Evolutionary conservation across 2,329 filamentous ascomycete species (phyloP).

Genomic region (Arachnopeziza araneosa): DNA sequence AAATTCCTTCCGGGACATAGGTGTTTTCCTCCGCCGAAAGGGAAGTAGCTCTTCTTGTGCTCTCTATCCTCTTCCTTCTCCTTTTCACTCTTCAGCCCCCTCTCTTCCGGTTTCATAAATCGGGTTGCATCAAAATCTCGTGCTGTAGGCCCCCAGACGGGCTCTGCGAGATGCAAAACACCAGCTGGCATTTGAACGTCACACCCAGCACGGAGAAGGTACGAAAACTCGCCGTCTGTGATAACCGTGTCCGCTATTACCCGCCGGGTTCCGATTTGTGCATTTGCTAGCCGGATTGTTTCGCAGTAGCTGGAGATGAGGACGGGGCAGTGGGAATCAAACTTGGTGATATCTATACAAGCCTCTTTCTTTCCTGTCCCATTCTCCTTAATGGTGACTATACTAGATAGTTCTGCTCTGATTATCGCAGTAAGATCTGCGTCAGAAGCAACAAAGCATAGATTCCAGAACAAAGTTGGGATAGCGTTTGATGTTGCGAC

Average conservation of each 20-base stretch:
- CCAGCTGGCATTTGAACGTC: no score
- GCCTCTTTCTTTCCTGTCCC: no score
- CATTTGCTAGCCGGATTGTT: no score
- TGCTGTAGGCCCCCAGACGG: conserved; percentile 40
- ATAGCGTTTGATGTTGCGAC: conserved; percentile 33
- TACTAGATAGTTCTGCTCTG: conserved; percentile 29
- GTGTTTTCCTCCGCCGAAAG: conserved; percentile 35
- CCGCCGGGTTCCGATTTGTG: no score
- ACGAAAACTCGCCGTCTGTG: no score
- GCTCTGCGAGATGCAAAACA: conserved; percentile 28
- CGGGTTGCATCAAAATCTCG: conserved; percentile 36
- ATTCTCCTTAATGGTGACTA: no score
- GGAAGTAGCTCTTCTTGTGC: conserved; percentile 26
- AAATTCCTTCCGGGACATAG: conserved; percentile 35
- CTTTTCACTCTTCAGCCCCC: conserved; percentile 1
- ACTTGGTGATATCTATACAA: no score
- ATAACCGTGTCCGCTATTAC: no score
- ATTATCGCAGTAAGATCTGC: conserved; percentile 33
- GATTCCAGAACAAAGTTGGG: conserved; percentile 35
- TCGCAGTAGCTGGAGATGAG: no score
- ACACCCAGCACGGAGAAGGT: no score
- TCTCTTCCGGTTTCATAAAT: conserved; percentile 27
- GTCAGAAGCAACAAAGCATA: conserved; percentile 29
- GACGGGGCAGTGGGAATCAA: no score
- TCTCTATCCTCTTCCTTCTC: conserved; percentile 8